Conservation (phyloP, 2,329 filamentous ascomycete species). For the Byssothecium circinans region DNA sequence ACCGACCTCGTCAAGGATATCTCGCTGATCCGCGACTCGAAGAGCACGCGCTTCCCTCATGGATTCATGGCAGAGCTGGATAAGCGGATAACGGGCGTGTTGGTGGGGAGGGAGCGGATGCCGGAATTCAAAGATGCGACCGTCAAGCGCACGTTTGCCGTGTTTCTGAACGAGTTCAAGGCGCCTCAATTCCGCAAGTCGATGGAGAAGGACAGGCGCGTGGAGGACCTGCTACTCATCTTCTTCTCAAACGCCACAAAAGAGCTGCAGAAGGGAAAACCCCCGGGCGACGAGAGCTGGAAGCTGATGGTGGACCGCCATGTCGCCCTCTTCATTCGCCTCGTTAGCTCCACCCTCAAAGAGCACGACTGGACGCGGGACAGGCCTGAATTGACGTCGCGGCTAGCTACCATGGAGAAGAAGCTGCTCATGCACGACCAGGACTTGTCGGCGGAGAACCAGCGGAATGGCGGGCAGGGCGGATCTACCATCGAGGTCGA, state of each 20-base stretch:
- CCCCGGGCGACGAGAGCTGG: constrained; percentile 81
- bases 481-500: constrained; percentile 76
- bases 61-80: constrained; percentile 71
- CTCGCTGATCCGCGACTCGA: constrained; percentile 65
- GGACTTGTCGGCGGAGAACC: constrained; percentile 69
- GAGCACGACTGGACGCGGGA: constrained; percentile 85
- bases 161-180: constrained; percentile 91
- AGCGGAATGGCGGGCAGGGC: constrained; percentile 59
- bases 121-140: constrained; percentile 88
- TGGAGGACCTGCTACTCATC: constrained; percentile 90
- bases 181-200: constrained; percentile 84
- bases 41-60: constrained; percentile 71
- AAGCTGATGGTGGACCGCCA: constrained; percentile 92
- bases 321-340: constrained; percentile 87
- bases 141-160: constrained; percentile 91
- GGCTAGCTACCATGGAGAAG: constrained; percentile 81
- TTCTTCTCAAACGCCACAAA: constrained; percentile 96
- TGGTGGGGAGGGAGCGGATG: constrained; percentile 79
- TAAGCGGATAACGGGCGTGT: constrained; percentile 77
- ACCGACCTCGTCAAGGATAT: constrained; percentile 90
- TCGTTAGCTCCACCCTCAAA: constrained; percentile 77
- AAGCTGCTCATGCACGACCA: constrained; percentile 94
- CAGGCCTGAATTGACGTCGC: constrained; percentile 77
- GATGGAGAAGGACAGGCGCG: constrained; percentile 89
- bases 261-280: constrained; percentile 77